Conservation (phyloP, 2,329 filamentous ascomycete species). For the Xylariaceae sp. region DNA sequence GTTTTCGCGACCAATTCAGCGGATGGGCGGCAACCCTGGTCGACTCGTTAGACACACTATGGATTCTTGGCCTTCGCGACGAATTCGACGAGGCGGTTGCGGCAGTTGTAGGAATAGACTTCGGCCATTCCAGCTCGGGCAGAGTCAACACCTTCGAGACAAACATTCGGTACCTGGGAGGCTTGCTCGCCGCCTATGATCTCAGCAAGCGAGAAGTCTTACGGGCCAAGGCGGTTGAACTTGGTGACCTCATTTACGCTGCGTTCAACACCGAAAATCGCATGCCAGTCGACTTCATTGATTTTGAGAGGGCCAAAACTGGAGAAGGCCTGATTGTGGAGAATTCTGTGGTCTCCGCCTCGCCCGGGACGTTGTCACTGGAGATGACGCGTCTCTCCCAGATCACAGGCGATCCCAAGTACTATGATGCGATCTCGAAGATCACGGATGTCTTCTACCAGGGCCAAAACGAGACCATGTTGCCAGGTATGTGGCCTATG, state of each 20-base stretch:
- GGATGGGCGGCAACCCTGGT: conserved; percentile 57
- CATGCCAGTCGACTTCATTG: conserved; percentile 52
- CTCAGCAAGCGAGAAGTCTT: conserved; percentile 43
- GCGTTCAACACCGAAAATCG: conserved; percentile 50
- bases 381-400: conserved; percentile 76
- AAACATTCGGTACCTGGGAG: conserved; percentile 49
- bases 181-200: conserved; percentile 45
- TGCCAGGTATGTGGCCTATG: conserved; percentile 76
- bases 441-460: conserved; percentile 69
- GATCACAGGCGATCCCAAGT: conserved; percentile 71
- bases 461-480: conserved; percentile 64
- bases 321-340: conserved; percentile 41
- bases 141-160: conserved; percentile 49
- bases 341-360: conserved; percentile 45
- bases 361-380: conserved; percentile 66
- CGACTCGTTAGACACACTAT: conserved; percentile 53
- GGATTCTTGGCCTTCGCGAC: conserved; percentile 52
- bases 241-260: conserved; percentile 49
- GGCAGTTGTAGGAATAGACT: conserved; percentile 50
- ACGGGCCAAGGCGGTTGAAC: conserved; percentile 47
- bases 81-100: conserved; percentile 53
- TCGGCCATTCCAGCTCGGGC: conserved; percentile 41
- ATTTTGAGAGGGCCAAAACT: conserved; percentile 45
- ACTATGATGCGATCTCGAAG: conserved; percentile 70
- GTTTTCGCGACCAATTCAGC: conserved; percentile 48